Conservation (phyloP, 2,329 filamentous ascomycete species). For the Colletotrichum tofieldiae region DNA sequence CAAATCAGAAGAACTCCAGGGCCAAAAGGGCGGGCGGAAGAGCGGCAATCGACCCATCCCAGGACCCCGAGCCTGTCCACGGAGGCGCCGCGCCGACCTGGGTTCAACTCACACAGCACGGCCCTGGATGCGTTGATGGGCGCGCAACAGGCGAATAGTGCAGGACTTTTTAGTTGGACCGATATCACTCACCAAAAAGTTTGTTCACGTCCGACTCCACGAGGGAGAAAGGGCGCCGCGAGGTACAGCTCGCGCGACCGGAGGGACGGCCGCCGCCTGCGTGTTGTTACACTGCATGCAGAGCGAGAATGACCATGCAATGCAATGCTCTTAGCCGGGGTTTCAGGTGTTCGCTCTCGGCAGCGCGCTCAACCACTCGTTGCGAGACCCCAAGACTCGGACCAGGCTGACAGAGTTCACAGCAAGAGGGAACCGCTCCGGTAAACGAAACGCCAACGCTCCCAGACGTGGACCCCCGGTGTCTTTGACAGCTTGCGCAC, state of each 20-base stretch:
- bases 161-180: background rate
- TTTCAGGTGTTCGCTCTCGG: conserved; percentile 9
- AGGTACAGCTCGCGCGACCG: background rate
- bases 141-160: background rate
- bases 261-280: background rate
- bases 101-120: background rate
- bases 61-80: background rate
- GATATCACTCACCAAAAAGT: background rate
- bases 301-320: background rate
- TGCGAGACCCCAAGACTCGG: background rate
- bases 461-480: background rate
- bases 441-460: background rate
- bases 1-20: background rate
- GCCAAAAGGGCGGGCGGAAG: background rate
- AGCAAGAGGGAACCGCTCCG: background rate
- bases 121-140: background rate
- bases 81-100: background rate
- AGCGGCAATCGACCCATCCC: background rate
- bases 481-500: background rate
- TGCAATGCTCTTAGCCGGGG: background rate
- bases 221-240: background rate
- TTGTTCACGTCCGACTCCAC: background rate
- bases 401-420: background rate
- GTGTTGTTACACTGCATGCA: background rate
- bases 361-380: background rate